Evolutionary conservation across 1,284 basidiomycete genomes (phyloP).

Genomic region (Phenoliferia sp.): DNA sequence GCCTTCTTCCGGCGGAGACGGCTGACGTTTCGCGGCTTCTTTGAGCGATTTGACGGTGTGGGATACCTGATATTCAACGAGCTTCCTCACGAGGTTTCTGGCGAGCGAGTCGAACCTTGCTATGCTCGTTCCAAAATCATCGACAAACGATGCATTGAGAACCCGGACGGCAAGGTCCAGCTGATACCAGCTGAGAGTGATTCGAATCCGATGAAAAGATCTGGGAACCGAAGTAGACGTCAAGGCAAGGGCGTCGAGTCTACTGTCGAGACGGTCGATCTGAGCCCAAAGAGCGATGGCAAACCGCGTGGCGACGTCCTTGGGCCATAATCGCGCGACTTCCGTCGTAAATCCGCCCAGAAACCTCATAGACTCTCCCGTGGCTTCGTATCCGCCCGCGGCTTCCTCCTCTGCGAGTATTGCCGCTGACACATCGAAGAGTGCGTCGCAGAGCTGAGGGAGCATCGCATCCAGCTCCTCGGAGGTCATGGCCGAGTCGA

Average conservation of each 20-base stretch:
- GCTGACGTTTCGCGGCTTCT: constrained; percentile 37
- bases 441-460: constrained; percentile 48
- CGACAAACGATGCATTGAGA: background rate
- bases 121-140: background rate
- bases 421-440: constrained; percentile 37
- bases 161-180: background rate
- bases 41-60: constrained; percentile 49
- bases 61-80: constrained; percentile 56
- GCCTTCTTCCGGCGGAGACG: constrained; percentile 40
- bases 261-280: constrained; percentile 46
- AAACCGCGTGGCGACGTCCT: constrained; percentile 25
- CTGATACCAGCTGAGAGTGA: background rate
- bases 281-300: constrained; percentile 34
- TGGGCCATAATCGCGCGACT: constrained; percentile 45
- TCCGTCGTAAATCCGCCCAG: constrained; percentile 48
- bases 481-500: constrained; percentile 47
- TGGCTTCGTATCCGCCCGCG: constrained; percentile 19
- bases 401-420: background rate
- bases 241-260: constrained; percentile 41
- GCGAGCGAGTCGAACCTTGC: background rate
- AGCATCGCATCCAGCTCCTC: constrained; percentile 46
- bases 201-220: background rate
- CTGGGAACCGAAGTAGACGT: constrained; percentile 31
- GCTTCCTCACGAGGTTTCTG: constrained; percentile 19
- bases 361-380: constrained; percentile 40